Evolutionary conservation across 2,329 filamentous ascomycete genomes (phyloP).

Genomic region (Leptosphaerulina australis): DNA sequence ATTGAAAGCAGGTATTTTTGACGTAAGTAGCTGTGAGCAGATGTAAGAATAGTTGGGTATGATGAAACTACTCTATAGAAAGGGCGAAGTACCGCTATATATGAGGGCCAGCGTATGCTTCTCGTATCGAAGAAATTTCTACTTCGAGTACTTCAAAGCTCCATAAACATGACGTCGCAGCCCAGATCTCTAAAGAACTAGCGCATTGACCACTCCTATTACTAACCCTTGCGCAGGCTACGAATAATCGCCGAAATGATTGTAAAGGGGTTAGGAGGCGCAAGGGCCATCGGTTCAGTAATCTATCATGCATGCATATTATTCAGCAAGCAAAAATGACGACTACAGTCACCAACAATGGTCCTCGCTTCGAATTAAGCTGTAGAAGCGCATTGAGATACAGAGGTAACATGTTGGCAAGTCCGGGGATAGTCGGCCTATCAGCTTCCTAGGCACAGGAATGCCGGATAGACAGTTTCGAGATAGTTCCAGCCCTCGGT

Average conservation of each 20-base stretch:
- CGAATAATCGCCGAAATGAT: slow-evolving; percentile 2
- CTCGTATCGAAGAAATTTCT: slow-evolving; percentile 22
- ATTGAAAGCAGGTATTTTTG: slow-evolving; percentile 4
- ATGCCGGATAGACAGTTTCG: background rate
- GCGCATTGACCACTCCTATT: slow-evolving; percentile 23
- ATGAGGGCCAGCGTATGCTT: slow-evolving; percentile 6
- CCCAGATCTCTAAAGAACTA: slow-evolving; percentile 19
- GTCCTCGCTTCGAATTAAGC: background rate
- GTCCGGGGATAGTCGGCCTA: slow-evolving; percentile 17
- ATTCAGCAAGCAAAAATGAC: background rate
- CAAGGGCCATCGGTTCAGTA: background rate
- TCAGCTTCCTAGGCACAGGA: background rate
- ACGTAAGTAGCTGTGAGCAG: slow-evolving; percentile 4
- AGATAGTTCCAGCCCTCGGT: slow-evolving; percentile 8
- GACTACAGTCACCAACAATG: background rate
- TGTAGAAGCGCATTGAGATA: slow-evolving; percentile 7
- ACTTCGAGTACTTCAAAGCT: slow-evolving; percentile 5
- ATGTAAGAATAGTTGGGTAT: slow-evolving; percentile 5
- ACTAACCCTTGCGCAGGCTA: slow-evolving; percentile 9
- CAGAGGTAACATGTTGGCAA: background rate
- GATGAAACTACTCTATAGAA: background rate
- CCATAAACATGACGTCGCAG: slow-evolving; percentile 30
- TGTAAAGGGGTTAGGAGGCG: background rate
- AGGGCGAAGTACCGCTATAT: slow-evolving; percentile 19
- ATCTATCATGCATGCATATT: background rate